Base-by-base conservation (phyloP, 768 basidiomycete species). In the Panaeolus cyanescens region DNA sequence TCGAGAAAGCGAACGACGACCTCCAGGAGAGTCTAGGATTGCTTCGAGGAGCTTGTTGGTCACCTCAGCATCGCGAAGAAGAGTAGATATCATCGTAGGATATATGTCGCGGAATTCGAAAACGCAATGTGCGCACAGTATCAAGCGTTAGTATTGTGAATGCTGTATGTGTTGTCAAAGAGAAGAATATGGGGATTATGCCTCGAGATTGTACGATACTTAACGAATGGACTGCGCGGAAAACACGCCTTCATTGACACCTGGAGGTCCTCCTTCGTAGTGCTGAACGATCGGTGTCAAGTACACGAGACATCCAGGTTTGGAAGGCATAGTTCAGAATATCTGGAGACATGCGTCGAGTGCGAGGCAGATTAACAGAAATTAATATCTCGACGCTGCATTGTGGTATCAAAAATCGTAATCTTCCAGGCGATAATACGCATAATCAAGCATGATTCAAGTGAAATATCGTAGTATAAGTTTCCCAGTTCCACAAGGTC, bases 1-100 rank as follows among this genome's bases (percentile, higher is more conserved):
- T 68, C 91, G 81, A 55, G 89, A 87, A 61, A 92, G 74, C 42
- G 85, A 80, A 54, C 89, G 86, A 64, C 81, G 85, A 34, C 91
- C 91, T 64, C 81, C 84, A 5, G 90, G 85, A 7, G 84, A 73
- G 53, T 84, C 81, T 39, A 81, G 73, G 58, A 83, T 79, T 61
- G 78, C 73, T 68, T 82, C 80, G 36, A 83, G 69, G 45, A 83
- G 71, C 67, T 80, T 83, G 59, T 71, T 79, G 33, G 85, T 80
- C 15, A 83, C 83, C 39, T 86, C 87, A 17, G 82, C 77, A 67
- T 91, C 88, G 63, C 84, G 83, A 65, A 90, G 82, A 66, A 91
- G 82, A 62, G 74, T 68, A 40, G 84, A 80, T 54, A 78, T 70
- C 74, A 81, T 86, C 58, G 74, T 83, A 77, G 73, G 81, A 77